Conservation (phyloP, 2,329 filamentous ascomycete genomes). For the Colletotrichum sp. region DNA sequence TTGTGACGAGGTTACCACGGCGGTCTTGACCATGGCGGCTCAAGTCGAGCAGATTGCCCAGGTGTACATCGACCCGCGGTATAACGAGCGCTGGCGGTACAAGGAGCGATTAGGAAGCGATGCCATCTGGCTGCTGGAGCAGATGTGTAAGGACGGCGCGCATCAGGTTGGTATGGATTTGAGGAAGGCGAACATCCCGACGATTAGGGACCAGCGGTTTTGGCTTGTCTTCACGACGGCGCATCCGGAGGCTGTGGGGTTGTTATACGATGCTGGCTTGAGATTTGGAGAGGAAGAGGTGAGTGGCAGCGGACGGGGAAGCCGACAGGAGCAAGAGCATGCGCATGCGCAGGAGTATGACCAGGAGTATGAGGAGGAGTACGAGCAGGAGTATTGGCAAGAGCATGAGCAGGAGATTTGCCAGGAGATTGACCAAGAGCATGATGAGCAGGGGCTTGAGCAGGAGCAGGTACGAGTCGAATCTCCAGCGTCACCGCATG, state of each 20-base stretch:
- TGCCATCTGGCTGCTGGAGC: slow-evolving; percentile 38
- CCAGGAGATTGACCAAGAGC: background rate
- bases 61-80: slow-evolving; percentile 30
- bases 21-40: slow-evolving; percentile 36
- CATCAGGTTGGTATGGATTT: slow-evolving; percentile 21
- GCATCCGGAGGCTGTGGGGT: background rate
- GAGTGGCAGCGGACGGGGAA: background rate
- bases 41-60: slow-evolving; percentile 38
- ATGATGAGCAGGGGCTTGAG: background rate
- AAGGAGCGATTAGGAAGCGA: slow-evolving; percentile 29
- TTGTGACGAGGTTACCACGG: background rate
- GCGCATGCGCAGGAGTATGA: background rate
- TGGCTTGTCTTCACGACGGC: slow-evolving; percentile 23
- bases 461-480: background rate
- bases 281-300: background rate
- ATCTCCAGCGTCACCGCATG: background rate
- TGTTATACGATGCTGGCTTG: slow-evolving; percentile 24
- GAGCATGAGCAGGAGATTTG: background rate
- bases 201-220: slow-evolving; percentile 21
- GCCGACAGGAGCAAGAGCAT: background rate
- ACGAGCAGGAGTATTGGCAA: background rate
- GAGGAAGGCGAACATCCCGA: slow-evolving; percentile 6
- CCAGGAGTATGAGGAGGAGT: background rate
- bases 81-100: background rate
- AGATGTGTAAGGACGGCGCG: slow-evolving; percentile 25